phyloP scores from a whole-genome alignment of 1,284 basidiomycete genomes.

The Pascua guehoae region DNA sequence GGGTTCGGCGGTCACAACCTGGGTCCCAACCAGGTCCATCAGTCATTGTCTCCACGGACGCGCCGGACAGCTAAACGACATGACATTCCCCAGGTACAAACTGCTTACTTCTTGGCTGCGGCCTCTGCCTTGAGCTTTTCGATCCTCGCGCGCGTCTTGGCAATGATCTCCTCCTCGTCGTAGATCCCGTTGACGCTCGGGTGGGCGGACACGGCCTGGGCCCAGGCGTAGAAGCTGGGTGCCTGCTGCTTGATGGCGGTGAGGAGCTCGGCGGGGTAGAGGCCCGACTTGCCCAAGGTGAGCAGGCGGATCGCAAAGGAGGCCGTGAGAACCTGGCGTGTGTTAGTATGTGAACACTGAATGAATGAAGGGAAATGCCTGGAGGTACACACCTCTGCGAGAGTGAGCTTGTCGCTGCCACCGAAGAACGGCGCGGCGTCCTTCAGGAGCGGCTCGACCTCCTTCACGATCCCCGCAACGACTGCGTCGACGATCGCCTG shows the following conservation, averaged over 20 bases:
- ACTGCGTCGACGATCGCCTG: neutral
- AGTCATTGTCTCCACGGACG: no score
- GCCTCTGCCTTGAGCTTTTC: neutral
- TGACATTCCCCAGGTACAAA: no score
- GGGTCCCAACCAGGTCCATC: no score
- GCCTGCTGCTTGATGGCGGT: conserved; percentile 1
- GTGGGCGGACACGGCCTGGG: conserved; percentile 6
- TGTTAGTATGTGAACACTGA: no score
- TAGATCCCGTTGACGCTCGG: conserved; percentile 9
- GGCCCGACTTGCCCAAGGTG: neutral
- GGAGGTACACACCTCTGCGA: conserved; percentile 8
- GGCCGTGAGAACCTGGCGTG: conserved; percentile 9
- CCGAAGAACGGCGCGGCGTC: conserved; percentile 11
- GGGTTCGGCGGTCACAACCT: no score
- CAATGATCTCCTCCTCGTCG: conserved; percentile 2
- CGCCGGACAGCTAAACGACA: no score
- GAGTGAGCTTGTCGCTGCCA: conserved; percentile 8
- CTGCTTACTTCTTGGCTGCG: neutral
- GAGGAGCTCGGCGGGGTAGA: conserved; percentile 1
- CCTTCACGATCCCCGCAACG: conserved; percentile 1
- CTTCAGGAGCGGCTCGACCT: conserved; percentile 10
- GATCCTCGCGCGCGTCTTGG: neutral
- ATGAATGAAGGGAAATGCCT: no score
- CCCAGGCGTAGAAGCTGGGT: conserved; percentile 8
- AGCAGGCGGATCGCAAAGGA: conserved; percentile 9